A percentile compares a stretch with the other conserved stretches of the same genome.
phyloP scores from a whole-genome alignment of 78 protist genomes.

The Dictyostelium discoideum region DNA sequence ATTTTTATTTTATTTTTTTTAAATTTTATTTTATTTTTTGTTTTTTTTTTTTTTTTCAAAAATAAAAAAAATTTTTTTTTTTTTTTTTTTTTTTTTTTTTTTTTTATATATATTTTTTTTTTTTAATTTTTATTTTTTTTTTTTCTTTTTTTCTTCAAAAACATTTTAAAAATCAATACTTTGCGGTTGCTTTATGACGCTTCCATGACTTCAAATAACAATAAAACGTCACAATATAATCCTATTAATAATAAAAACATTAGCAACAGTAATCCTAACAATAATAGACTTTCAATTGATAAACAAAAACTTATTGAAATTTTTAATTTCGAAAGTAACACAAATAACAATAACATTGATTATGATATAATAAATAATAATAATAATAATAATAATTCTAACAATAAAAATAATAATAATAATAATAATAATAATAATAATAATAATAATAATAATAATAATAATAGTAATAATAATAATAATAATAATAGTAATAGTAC shows the following conservation, averaged over 20 bases:
- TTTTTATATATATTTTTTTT: not conserved
- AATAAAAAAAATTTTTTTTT: not conserved
- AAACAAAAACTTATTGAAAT: not conserved
- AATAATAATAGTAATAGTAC: too few species aligned
- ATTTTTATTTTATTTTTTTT: too few species aligned
- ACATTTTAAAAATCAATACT: not conserved
- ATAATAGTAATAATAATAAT: too few species aligned
- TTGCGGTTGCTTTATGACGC: not conserved
- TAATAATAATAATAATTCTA: too few species aligned
- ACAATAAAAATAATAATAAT: too few species aligned
- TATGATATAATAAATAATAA: not conserved
- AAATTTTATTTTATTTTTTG: too few species aligned
- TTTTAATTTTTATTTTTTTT: not conserved
- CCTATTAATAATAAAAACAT: not conserved
- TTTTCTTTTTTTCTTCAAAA: not conserved
- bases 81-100: not conserved
- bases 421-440: too few species aligned
- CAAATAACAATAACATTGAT: not conserved
- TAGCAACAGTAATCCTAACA: not conserved
- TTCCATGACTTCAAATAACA: not conserved
- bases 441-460: too few species aligned
- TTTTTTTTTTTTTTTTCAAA: too few species aligned
- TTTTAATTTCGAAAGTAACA: not conserved
- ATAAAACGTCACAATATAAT: not conserved
- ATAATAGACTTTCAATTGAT: not conserved